phyloP scores from a whole-genome alignment of 106 monocot species.

The Chionographis japonica region DNA sequence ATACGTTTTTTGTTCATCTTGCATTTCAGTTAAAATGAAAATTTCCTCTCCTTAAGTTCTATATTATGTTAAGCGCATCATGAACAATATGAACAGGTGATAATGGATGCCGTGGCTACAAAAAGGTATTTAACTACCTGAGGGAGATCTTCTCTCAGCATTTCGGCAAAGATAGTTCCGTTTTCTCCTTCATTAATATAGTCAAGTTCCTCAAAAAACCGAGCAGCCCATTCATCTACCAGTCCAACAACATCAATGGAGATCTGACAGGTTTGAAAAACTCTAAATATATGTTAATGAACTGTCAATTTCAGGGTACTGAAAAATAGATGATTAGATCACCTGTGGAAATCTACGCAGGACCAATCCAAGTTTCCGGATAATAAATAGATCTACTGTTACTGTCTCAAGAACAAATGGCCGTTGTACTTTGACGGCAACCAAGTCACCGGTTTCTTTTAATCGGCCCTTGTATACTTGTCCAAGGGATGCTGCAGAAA shows the following conservation, averaged over 20 bases:
- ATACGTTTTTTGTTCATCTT: no score
- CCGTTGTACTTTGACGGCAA: slow-evolving; percentile 96
- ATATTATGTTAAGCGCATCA: no score
- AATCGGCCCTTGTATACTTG: slow-evolving; percentile 97
- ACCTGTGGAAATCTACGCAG: slow-evolving; percentile 93
- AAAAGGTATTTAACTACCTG: slow-evolving; percentile 43
- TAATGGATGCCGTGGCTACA: no score
- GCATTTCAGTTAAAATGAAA: no score
- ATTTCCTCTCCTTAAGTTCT: no score
- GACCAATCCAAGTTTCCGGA: slow-evolving; percentile 80
- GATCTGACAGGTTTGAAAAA: slow-evolving; percentile 32
- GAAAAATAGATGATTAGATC: slow-evolving; percentile 10
- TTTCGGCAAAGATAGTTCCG: slow-evolving; percentile 92
- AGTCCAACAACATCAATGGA: slow-evolving; percentile 99
- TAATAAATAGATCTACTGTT: slow-evolving; percentile 89
- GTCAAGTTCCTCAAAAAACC: slow-evolving; percentile 99
- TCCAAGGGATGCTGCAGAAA: slow-evolving; percentile 82
- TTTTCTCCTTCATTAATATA: slow-evolving; percentile 99
- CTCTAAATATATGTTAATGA: slow-evolving; percentile 4
- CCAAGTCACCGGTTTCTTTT: slow-evolving; percentile 91
- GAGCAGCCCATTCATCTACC: slow-evolving; percentile 98
- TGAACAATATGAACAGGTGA: no score
- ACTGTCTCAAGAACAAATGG: slow-evolving; percentile 98
- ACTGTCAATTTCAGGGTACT: not conserved
- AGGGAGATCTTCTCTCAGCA: slow-evolving; percentile 97